Percentiles rank a stretch among this genome's conserved stretches.
phyloP scores from a whole-genome alignment of 805 yeast species.

The Lachancea sp. region DNA sequence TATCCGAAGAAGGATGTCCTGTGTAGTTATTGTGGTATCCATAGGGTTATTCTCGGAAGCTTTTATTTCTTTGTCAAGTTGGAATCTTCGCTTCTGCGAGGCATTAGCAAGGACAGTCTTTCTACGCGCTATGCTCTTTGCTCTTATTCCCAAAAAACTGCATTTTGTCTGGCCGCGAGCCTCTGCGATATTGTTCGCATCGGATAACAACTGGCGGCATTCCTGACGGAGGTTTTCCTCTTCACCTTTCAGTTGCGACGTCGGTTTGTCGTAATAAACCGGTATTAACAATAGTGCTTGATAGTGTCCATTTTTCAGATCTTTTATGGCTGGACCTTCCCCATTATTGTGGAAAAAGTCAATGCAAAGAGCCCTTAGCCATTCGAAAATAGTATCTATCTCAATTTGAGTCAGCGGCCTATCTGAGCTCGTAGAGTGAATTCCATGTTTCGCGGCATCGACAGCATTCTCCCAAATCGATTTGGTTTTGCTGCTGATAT shows the following conservation, averaged over 20 bases:
- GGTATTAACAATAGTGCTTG: conserved; percentile 60
- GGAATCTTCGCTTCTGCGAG: conserved; percentile 47
- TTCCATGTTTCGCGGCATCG: conserved; percentile 41
- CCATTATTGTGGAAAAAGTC: conserved; percentile 79
- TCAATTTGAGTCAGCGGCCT: conserved; percentile 53
- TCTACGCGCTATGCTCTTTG: conserved; percentile 50
- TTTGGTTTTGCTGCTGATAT: conserved; percentile 32
- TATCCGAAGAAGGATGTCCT: conserved; percentile 67
- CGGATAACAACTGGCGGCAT: conserved; percentile 44
- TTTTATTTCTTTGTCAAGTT: conserved; percentile 40
- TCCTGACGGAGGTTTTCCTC: conserved; percentile 53
- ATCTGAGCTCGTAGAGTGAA: conserved; percentile 40
- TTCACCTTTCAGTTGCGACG: conserved; percentile 45
- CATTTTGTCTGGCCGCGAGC: neutral
- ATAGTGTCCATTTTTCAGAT: conserved; percentile 55
- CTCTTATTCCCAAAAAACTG: conserved; percentile 21
- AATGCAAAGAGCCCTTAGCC: conserved; percentile 59
- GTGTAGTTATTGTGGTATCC: conserved; percentile 38
- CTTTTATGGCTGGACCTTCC: conserved; percentile 67
- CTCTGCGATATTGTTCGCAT: conserved; percentile 37
- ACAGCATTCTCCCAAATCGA: conserved; percentile 40
- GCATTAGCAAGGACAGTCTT: conserved; percentile 70
- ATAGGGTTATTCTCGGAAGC: conserved; percentile 42
- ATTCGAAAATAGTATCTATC: conserved; percentile 58
- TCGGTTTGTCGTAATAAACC: conserved; percentile 52